These are phyloP conservation scores for Gymnopilus dilepis DNA, from an alignment of 768 basidiomycete species.

Conservation along the genomic window DNA sequence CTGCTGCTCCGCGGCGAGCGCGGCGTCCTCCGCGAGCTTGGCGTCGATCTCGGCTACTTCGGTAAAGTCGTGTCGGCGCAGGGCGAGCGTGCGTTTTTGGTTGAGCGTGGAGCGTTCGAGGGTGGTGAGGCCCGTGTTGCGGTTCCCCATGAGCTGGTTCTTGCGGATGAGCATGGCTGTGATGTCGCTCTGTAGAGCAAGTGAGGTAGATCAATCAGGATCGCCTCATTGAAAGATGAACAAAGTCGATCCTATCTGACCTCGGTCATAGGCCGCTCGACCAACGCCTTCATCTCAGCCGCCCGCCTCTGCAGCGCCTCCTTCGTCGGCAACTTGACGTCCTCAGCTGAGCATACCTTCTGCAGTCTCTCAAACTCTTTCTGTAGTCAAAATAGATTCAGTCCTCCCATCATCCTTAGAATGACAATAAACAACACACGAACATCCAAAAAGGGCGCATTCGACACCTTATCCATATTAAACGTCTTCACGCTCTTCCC, in stretches of 20 bases:
- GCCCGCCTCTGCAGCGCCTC: slow-evolving; percentile 69
- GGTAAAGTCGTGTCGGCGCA: slow-evolving; percentile 69
- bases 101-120: slow-evolving; percentile 71
- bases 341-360: slow-evolving; percentile 50
- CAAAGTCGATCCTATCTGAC: slow-evolving; percentile 48
- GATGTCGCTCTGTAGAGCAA: slow-evolving; percentile 84
- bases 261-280: slow-evolving; percentile 76
- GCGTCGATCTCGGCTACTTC: slow-evolving; percentile 68
- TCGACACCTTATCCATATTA: slow-evolving; percentile 88
- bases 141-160: slow-evolving; percentile 42
- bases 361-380: slow-evolving; percentile 73
- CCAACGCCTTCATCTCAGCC: slow-evolving; percentile 62
- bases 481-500: slow-evolving; percentile 68
- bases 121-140: slow-evolving; percentile 42
- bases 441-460: slow-evolving; percentile 67
- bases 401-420: slow-evolving; percentile 4
- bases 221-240: no score
- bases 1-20: slow-evolving; percentile 21
- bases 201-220: no score
- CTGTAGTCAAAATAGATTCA: slow-evolving; percentile 40
- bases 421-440: slow-evolving; percentile 30
- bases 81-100: slow-evolving; percentile 75
- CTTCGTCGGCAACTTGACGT: slow-evolving; percentile 70
- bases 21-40: slow-evolving; percentile 55
- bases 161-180: slow-evolving; percentile 78